Evolutionary conservation across 2,329 filamentous ascomycete species (phyloP).

Genomic region (Chlorencoelia australis): DNA sequence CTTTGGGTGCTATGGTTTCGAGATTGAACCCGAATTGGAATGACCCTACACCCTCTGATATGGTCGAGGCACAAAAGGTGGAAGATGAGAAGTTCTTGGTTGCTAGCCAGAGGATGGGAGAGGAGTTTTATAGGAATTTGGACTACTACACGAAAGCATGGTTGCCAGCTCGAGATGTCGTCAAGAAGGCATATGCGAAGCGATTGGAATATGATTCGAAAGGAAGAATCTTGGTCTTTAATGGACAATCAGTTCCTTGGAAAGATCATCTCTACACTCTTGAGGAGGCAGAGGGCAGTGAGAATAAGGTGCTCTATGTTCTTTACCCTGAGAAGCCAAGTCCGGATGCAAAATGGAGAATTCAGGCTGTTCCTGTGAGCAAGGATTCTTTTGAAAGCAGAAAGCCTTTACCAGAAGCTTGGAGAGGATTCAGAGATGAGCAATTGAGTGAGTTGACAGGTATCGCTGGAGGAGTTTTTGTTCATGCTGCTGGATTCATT

Average conservation of each 20-base stretch:
- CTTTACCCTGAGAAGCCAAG: constrained; percentile 78
- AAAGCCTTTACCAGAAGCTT: constrained; percentile 80
- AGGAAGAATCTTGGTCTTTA: constrained; percentile 74
- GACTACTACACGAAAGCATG: constrained; percentile 66
- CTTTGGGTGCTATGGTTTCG: constrained; percentile 71
- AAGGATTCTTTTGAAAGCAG: constrained; percentile 85
- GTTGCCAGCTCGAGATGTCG: constrained; percentile 77
- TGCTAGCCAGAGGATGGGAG: constrained; percentile 76
- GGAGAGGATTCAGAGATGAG: constrained; percentile 84
- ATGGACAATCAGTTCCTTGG: constrained; percentile 75
- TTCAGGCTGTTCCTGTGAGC: constrained; percentile 80
- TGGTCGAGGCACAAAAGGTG: constrained; percentile 51
- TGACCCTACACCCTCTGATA: constrained; percentile 45
- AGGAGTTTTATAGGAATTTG: constrained; percentile 76
- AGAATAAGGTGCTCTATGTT: constrained; percentile 67
- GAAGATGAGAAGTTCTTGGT: constrained; percentile 73
- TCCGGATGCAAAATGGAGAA: constrained; percentile 76
- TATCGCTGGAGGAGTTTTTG: constrained; percentile 72
- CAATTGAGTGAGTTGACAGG: constrained; percentile 66
- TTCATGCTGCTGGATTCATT: constrained; percentile 92
- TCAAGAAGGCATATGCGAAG: constrained; percentile 63
- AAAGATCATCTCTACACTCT: constrained; percentile 91
- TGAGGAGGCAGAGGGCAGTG: constrained; percentile 49
- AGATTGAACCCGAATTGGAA: constrained; percentile 77
- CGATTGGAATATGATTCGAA: constrained; percentile 58